Evolutionary conservation across 2,329 filamentous ascomycete genomes (phyloP).

Genomic region (Cladosporium sp.): DNA sequence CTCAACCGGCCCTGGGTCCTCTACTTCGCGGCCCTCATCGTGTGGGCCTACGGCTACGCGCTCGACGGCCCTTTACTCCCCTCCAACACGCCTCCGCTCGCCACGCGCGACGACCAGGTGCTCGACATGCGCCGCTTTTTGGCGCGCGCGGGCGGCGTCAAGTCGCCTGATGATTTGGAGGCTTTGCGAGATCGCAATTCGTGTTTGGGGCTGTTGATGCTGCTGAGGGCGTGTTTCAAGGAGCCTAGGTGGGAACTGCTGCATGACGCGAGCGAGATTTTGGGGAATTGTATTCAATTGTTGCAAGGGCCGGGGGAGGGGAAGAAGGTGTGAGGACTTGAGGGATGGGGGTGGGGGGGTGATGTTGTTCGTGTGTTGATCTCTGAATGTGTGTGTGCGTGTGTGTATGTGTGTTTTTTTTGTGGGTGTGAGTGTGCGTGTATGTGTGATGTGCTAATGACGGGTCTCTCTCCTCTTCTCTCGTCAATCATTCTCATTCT

Average conservation of each 20-base stretch:
- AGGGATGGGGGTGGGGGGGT: background rate
- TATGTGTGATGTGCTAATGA: background rate
- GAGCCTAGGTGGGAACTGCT: conserved; percentile 88
- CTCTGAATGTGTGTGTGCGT: too few species aligned
- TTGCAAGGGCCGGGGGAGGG: conserved; percentile 31
- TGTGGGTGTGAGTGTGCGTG: background rate
- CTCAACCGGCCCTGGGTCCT: conserved; percentile 93
- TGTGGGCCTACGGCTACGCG: conserved; percentile 93
- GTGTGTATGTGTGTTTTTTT: background rate
- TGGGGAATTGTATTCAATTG: conserved; percentile 75
- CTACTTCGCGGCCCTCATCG: conserved; percentile 86
- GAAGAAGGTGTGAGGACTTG: background rate
- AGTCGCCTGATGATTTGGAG: conserved; percentile 73
- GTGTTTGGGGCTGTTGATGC: conserved; percentile 74
- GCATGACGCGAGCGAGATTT: conserved; percentile 75
- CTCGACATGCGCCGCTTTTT: conserved; percentile 79
- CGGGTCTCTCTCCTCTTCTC: background rate
- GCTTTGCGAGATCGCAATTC: conserved; percentile 71
- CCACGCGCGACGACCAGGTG: conserved; percentile 61
- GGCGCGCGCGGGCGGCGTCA: conserved; percentile 64
- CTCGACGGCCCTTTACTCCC: conserved; percentile 66
- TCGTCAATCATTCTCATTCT: background rate
- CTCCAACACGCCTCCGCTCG: conserved; percentile 48
- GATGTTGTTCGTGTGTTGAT: background rate
- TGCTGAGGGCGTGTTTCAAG: conserved; percentile 76